A percentile compares a stretch with the other conserved stretches of the same genome.
phyloP scores from a whole-genome alignment of 441 rosid species.

The Croton setiger region DNA sequence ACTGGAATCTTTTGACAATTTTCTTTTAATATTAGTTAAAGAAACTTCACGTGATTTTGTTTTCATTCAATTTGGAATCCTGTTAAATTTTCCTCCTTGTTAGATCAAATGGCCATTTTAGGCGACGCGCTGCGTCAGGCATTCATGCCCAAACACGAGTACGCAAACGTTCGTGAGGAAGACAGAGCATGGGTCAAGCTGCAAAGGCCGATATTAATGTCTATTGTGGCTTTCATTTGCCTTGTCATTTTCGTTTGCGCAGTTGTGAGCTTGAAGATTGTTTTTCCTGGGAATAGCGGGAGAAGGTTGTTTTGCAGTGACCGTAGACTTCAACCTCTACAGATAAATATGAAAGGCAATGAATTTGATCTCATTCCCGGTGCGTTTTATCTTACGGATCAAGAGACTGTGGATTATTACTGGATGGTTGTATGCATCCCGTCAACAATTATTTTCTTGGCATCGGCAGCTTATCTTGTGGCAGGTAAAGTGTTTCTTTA shows the following conservation, averaged over 20 bases:
- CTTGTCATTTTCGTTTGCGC: conserved; percentile 47
- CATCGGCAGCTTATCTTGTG: conserved; percentile 59
- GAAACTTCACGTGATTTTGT: conserved; percentile 6
- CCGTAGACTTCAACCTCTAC: conserved; percentile 52
- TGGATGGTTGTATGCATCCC: conserved; percentile 88
- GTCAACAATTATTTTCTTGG: conserved; percentile 50
- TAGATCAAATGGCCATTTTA: conserved; percentile 55
- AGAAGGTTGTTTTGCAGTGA: conserved; percentile 74
- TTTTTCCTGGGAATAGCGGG: conserved; percentile 52
- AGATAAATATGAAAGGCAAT: conserved; percentile 42
- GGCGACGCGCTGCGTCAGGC: conserved; percentile 85
- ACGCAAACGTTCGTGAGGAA: conserved; percentile 72
- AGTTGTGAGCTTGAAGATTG: conserved; percentile 63
- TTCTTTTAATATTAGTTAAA: not conserved
- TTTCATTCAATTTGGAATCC: conserved; percentile 2
- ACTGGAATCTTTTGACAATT: not conserved
- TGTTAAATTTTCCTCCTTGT: not conserved
- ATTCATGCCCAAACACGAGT: conserved; percentile 85
- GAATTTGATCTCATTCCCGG: conserved; percentile 64
- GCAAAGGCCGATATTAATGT: conserved; percentile 46
- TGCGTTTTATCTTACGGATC: conserved; percentile 81
- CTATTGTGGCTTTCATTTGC: conserved; percentile 34
- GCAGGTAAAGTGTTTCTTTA: conserved; percentile 42
- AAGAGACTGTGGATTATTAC: conserved; percentile 80
- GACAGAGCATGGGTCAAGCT: conserved; percentile 76